These are phyloP conservation scores for Naganishia vaughanmartiniae DNA, from an alignment of 768 basidiomycete genomes.

Conservation along the genomic window DNA sequence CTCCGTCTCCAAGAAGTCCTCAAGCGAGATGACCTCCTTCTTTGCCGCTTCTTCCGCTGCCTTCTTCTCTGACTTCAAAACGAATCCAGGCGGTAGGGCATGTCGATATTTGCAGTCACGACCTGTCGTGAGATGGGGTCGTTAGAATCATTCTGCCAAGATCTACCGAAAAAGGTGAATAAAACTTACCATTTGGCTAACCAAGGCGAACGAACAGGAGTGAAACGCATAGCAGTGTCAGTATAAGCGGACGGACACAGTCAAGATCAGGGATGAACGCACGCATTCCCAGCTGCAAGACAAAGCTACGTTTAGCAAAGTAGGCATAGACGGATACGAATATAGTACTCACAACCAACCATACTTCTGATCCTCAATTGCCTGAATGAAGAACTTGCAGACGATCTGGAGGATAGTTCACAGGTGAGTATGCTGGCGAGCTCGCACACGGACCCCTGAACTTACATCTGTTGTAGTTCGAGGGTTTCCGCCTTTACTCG, in stretches of 20 bases:
- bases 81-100: constrained; percentile 91
- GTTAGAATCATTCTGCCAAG: background rate
- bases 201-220: constrained; percentile 58
- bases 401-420: constrained; percentile 61
- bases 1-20: constrained; percentile 97
- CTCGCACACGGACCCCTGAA: constrained; percentile 47
- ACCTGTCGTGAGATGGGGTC: constrained; percentile 38
- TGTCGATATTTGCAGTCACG: constrained; percentile 87
- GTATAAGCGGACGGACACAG: background rate
- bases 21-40: constrained; percentile 82
- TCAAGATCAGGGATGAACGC: constrained; percentile 30
- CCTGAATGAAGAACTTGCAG: constrained; percentile 94
- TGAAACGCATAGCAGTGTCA: constrained; percentile 9
- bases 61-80: constrained; percentile 90
- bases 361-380: constrained; percentile 84
- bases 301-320: background rate
- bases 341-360: constrained; percentile 53
- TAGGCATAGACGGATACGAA: background rate
- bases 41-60: constrained; percentile 79
- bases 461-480: constrained; percentile 84
- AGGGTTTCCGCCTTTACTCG: constrained; percentile 83
- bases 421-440: constrained; percentile 54
- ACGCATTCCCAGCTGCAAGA: constrained; percentile 51
- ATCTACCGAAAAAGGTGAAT: background rate
- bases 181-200: constrained; percentile 67